Conservation (phyloP, 306 rosid species). For the cucumber (Cucumis sativus) region DNA sequence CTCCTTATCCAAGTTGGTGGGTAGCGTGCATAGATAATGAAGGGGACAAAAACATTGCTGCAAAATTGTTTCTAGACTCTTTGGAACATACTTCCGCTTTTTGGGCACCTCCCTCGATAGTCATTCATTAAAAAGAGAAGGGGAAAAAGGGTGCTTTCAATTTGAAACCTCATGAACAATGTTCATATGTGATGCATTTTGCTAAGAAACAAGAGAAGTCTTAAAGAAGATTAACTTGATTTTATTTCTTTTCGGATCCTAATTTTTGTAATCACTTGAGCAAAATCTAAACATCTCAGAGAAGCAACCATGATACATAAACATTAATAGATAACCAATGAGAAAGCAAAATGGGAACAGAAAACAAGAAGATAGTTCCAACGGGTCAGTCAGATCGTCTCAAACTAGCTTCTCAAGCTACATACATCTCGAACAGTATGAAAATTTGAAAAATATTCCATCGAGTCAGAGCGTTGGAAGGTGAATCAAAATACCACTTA, state of each 20-base stretch:
- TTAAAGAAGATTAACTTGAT: background rate
- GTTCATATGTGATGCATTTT: background rate
- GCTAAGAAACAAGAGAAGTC: background rate
- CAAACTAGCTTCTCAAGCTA: background rate
- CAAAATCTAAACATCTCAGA: background rate
- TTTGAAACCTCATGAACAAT: background rate
- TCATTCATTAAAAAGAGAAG: background rate
- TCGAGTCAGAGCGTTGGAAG: background rate
- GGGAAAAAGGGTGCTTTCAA: background rate
- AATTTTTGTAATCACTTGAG: background rate
- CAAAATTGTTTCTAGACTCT: background rate
- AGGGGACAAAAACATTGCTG: background rate
- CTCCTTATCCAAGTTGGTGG: background rate
- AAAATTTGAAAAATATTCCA: background rate
- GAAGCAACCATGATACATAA: background rate
- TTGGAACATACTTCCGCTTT: background rate
- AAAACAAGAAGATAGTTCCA: background rate
- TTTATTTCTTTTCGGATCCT: background rate
- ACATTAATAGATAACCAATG: background rate
- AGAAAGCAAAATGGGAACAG: background rate
- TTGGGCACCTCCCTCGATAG: background rate
- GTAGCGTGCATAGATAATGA: background rate
- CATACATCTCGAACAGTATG: background rate
- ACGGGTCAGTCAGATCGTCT: background rate
- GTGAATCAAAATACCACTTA: conserved; percentile 26